Conservation (phyloP, 2,329 filamentous ascomycete species). For the Emmonsiellopsis sp. region DNA sequence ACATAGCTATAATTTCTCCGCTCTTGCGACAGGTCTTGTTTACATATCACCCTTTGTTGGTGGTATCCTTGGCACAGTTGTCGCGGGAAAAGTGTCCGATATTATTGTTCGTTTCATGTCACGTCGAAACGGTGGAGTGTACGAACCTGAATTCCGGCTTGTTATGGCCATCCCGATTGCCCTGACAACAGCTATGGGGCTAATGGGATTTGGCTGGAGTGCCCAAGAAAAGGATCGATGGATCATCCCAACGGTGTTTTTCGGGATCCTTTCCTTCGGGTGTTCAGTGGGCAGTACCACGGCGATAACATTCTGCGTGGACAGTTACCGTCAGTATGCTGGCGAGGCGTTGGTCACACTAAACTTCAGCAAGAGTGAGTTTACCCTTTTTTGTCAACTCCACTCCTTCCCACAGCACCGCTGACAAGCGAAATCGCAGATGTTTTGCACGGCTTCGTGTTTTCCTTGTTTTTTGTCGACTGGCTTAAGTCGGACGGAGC, state of each 20-base stretch:
- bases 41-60: conserved; percentile 88
- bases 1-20: conserved; percentile 66
- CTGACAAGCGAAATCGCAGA: conserved; percentile 33
- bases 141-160: conserved; percentile 87
- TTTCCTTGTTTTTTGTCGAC: conserved; percentile 74
- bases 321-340: conserved; percentile 86
- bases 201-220: conserved; percentile 97
- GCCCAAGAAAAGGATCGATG: conserved; percentile 63
- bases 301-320: conserved; percentile 85
- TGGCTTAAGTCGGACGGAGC: conserved; percentile 72
- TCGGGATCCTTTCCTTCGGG: conserved; percentile 84
- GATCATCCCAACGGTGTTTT: conserved; percentile 91
- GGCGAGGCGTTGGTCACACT: conserved; percentile 89
- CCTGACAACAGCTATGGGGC: conserved; percentile 67
- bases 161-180: conserved; percentile 78
- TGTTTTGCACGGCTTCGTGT: conserved; percentile 80
- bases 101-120: conserved; percentile 74
- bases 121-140: conserved; percentile 78
- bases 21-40: conserved; percentile 71
- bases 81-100: conserved; percentile 82
- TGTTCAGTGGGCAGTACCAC: conserved; percentile 86
- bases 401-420: neutral
- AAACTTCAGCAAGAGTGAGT: conserved; percentile 78
- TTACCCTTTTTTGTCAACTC: neutral
- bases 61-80: conserved; percentile 79